phyloP scores from a whole-genome alignment of 129 eudicot genomes.

The Flaveria trinervia region DNA sequence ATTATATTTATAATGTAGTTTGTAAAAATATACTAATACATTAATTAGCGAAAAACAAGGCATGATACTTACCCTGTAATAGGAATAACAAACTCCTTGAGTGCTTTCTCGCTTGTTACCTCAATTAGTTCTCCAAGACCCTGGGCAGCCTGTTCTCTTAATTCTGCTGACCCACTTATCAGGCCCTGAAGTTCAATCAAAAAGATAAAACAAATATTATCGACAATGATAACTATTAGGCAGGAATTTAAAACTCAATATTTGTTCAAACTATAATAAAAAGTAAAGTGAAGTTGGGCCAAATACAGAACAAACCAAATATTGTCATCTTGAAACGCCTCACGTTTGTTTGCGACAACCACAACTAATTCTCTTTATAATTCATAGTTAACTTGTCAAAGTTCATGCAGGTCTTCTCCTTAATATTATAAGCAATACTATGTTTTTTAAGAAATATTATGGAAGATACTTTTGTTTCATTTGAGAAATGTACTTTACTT shows the following conservation, averaged over 20 bases:
- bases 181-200: conserved; percentile 57
- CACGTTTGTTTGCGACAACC: background rate
- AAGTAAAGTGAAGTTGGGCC: background rate
- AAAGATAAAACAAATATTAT: background rate
- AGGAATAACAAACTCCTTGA: conserved; percentile 88
- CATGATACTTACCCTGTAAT: conserved; percentile 76
- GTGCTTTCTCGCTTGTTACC: conserved; percentile 87
- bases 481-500: conserved; percentile 3
- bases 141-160: conserved; percentile 95
- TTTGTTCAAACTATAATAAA: background rate
- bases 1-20: background rate
- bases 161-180: conserved; percentile 92
- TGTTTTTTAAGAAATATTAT: background rate
- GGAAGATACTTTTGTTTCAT: background rate
- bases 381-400: background rate
- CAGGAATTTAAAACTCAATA: background rate
- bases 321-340: background rate
- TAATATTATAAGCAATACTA: background rate
- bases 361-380: background rate
- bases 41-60: background rate
- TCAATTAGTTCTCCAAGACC: conserved; percentile 98
- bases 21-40: background rate
- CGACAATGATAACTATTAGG: background rate
- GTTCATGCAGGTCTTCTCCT: background rate
- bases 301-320: background rate